A percentile compares a stretch with the other conserved stretches of the same genome.
These are phyloP conservation scores for Ehretia macrophylla DNA, from an alignment of 257 asterid species.

Conservation along the genomic window DNA sequence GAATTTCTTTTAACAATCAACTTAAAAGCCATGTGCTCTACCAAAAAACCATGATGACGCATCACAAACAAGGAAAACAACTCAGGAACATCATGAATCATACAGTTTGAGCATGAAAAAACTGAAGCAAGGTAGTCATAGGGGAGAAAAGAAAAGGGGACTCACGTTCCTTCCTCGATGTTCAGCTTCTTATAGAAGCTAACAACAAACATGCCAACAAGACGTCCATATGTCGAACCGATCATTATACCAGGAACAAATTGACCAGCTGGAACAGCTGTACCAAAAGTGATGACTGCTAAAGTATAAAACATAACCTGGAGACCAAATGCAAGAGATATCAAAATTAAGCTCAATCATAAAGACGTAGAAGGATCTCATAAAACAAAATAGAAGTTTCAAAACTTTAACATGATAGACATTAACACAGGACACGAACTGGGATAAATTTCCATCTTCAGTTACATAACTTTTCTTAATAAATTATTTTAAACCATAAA, in stretches of 20 bases:
- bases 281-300: constrained; percentile 93
- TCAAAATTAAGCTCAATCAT: not conserved
- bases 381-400: no score
- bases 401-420: no score
- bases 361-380: no score
- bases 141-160: not conserved
- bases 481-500: no score
- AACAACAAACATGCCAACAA: constrained; percentile 97
- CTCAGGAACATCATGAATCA: not conserved
- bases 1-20: no score
- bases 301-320: constrained; percentile 94
- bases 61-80: not conserved
- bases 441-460: no score
- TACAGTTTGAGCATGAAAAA: no score
- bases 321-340: constrained; percentile 11
- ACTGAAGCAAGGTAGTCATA: no score
- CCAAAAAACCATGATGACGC: no score
- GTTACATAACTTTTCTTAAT: no score
- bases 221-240: constrained; percentile 97
- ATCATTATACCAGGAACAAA: constrained; percentile 99
- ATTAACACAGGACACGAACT: no score
- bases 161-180: constrained; percentile 99
- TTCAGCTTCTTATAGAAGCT: constrained; percentile 72
- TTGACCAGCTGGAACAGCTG: constrained; percentile 98
- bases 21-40: no score